Evolutionary conservation across 2,329 filamentous ascomycete species (phyloP), one percentile per base, ranked within the genome.

Genomic region (Emergomyces pasteurianus): DNA sequence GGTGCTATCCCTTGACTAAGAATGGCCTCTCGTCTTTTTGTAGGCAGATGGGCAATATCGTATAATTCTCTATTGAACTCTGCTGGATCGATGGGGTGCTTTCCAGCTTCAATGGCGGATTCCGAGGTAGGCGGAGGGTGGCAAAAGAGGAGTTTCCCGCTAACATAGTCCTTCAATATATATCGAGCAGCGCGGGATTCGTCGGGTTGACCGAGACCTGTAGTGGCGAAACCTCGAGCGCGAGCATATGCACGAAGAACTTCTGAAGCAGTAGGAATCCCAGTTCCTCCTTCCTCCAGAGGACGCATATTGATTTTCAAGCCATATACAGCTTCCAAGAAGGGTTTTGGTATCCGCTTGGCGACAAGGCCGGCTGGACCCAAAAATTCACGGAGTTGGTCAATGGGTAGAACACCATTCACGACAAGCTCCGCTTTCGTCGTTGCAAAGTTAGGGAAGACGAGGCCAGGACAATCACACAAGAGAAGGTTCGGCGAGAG

Each of bases 401-500:
- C 94, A 68, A 99, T 99, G 12, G 94, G 94, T 38, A 99, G 81
- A 23, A 99, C 85, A 71, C 94, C 94, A 71, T 92, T 95, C 75
- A 91, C 94, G 10, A 99, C 94, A 23, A 99, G 84, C 70, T 99
- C 65, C 14, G 62, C 63, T 62, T 66, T 66, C 21, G 65, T 66
- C 21, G 59, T 65, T 28, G 65, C 63, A 59, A 66, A 66, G 42
- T 66, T 66, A 21, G 63, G 65, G 57, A 99, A 97, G 1, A 99
- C 95, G 23, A 99, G 86, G 86, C 94, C 94, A 10, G 94, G 94
- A 71, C 94, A 99, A 85, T 99, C 94, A 75, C 94, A 97, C 7
- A 99, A 83, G 54, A 97, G 83, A 64, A 99, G 90, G 62, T 86
- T 85, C 0, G 94, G 88, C 62, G 89, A 94, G 38, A 99, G 84